Conservation (phyloP, 345 rosid genomes). For the Hibiscus trionum region DNA sequence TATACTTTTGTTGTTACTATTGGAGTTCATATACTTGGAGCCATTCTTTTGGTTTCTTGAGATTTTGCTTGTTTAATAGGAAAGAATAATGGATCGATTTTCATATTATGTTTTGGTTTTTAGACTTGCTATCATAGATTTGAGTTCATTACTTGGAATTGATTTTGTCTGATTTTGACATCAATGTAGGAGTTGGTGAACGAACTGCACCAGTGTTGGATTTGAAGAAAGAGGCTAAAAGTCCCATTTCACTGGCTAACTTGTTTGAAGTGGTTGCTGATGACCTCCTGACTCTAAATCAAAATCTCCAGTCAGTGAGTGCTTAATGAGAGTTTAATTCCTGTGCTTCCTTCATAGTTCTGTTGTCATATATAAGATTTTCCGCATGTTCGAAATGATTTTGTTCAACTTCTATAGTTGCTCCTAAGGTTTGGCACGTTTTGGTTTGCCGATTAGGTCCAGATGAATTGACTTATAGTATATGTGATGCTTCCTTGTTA, state of each 20-base stretch:
- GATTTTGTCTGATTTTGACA: slow-evolving; percentile 13
- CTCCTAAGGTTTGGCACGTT: background rate
- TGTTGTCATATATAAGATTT: background rate
- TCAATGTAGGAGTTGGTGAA: slow-evolving; percentile 37
- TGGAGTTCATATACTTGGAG: background rate
- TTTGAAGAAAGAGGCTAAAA: slow-evolving; percentile 45
- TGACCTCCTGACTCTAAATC: slow-evolving; percentile 71
- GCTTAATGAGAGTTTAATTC: background rate
- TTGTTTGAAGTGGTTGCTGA: slow-evolving; percentile 78
- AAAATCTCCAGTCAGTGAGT: slow-evolving; percentile 88
- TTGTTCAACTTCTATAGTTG: background rate
- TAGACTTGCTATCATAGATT: background rate
- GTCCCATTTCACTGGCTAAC: slow-evolving; percentile 44
- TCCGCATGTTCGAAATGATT: background rate
- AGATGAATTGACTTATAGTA: background rate
- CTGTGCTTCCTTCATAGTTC: background rate
- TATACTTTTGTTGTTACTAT: background rate
- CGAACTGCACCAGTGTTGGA: slow-evolving; percentile 40
- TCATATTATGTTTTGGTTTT: background rate
- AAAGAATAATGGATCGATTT: background rate
- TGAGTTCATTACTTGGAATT: background rate
- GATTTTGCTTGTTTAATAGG: background rate
- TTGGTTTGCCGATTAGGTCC: background rate
- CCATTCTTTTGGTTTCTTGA: background rate
- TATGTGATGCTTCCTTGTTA: background rate